phyloP scores from a whole-genome alignment of 495 filamentous ascomycete genomes.

The Aspergillus cavernicola region DNA sequence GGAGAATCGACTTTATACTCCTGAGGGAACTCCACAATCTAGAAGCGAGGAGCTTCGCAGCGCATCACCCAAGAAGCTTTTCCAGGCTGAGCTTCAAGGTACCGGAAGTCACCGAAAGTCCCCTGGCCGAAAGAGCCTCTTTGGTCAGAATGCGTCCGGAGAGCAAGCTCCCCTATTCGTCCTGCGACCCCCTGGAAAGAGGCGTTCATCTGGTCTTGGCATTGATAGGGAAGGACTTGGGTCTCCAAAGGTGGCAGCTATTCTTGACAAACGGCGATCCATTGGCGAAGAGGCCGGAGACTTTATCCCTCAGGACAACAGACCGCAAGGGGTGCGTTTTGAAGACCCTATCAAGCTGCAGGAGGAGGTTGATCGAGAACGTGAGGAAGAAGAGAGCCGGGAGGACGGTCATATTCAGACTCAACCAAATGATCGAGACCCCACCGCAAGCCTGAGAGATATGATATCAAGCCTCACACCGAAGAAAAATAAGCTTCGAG shows the following conservation, averaged over 20 bases:
- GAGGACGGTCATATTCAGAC: slow-evolving; percentile 54
- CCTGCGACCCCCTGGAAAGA: slow-evolving; percentile 57
- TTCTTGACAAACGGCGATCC: slow-evolving; percentile 68
- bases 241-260: slow-evolving; percentile 69
- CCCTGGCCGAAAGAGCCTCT: slow-evolving; percentile 45
- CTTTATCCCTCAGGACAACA: slow-evolving; percentile 53
- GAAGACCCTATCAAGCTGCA: slow-evolving; percentile 65
- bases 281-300: slow-evolving; percentile 61
- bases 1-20: slow-evolving; percentile 43
- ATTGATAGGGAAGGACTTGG: slow-evolving; percentile 73
- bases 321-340: slow-evolving; percentile 54
- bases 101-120: slow-evolving; percentile 35
- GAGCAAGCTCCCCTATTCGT: slow-evolving; percentile 59
- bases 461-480: slow-evolving; percentile 76
- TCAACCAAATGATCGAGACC: slow-evolving; percentile 55
- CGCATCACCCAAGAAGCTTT: slow-evolving; percentile 54
- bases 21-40: slow-evolving; percentile 51
- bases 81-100: slow-evolving; percentile 44
- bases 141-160: slow-evolving; percentile 57
- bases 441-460: slow-evolving; percentile 62
- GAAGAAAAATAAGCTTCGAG: slow-evolving; percentile 64
- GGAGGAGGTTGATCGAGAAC: slow-evolving; percentile 65
- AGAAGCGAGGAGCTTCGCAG: slow-evolving; percentile 42
- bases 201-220: slow-evolving; percentile 69
- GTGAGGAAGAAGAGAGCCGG: slow-evolving; percentile 57